Percentiles rank a stretch among this genome's conserved stretches.
phyloP scores from a whole-genome alignment of 768 basidiomycete genomes.

The Russula griseocarnosa region DNA sequence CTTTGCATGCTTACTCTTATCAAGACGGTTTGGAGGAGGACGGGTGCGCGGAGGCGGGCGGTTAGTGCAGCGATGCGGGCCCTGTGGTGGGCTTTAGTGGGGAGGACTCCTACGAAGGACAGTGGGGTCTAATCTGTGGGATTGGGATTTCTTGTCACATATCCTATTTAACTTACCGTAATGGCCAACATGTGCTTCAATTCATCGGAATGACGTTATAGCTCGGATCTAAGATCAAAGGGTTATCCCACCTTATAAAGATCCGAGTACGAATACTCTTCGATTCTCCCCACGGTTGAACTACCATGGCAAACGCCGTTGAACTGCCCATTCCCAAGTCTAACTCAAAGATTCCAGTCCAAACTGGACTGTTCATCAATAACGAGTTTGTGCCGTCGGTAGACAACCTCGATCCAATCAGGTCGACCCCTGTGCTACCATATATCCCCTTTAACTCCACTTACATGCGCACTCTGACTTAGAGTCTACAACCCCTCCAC shows the following conservation, averaged over 20 bases:
- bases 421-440: constrained; percentile 42
- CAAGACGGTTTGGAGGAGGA: constrained; percentile 60
- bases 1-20: constrained; percentile 57
- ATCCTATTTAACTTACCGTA: background rate
- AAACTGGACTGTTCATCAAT: constrained; percentile 88
- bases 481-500: constrained; percentile 63
- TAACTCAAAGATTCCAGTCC: constrained; percentile 49
- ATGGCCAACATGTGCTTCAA: background rate
- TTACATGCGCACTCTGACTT: background rate
- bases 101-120: constrained; percentile 43
- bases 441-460: background rate
- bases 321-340: constrained; percentile 32
- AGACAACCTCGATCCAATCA: constrained; percentile 60
- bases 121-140: constrained; percentile 39
- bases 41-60: constrained; percentile 65
- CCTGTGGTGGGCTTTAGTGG: constrained; percentile 68
- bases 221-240: background rate
- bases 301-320: constrained; percentile 28
- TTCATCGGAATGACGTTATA: background rate
- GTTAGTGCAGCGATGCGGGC: constrained; percentile 59
- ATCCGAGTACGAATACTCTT: background rate
- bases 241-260: background rate
- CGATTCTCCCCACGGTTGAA: background rate
- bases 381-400: constrained; percentile 80
- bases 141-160: background rate